Evolutionary conservation across 2,329 filamentous ascomycete species (phyloP).

Genomic region (Colletotrichum sp.): DNA sequence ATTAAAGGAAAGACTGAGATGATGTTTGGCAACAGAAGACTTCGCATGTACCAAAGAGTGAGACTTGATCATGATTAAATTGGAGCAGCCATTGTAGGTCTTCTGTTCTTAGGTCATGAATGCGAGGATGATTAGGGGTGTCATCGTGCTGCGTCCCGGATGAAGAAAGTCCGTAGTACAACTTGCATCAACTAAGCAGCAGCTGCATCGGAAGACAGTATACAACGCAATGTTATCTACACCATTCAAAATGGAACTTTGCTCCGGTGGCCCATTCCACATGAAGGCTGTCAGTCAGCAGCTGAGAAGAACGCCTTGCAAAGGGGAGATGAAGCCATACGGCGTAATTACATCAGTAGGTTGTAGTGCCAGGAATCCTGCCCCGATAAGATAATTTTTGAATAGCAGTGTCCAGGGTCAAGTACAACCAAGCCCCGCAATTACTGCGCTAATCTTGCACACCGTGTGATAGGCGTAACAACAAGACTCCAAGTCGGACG

Average conservation of each 20-base stretch:
- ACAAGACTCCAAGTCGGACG: neutral
- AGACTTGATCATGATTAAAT: neutral
- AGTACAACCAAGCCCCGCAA: too few relatives aligned
- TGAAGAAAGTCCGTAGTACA: neutral
- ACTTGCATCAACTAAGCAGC: too few relatives aligned
- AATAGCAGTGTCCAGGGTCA: neutral
- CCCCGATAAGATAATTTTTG: neutral
- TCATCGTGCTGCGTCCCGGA: neutral
- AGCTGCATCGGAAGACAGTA: too few relatives aligned
- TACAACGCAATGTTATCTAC: too few relatives aligned
- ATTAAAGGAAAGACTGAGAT: too few relatives aligned
- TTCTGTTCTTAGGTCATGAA: neutral
- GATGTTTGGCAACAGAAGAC: too few relatives aligned
- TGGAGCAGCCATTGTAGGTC: neutral
- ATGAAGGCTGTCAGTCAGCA: neutral
- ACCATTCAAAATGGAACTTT: neutral
- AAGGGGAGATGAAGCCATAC: neutral
- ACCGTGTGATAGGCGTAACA: too few relatives aligned
- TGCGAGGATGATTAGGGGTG: neutral
- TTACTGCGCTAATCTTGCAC: too few relatives aligned
- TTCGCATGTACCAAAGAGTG: neutral
- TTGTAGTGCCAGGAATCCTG: neutral
- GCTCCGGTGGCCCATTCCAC: neutral
- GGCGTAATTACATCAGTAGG: neutral
- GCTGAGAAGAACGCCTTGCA: neutral